Base-by-base conservation (phyloP, 2,329 filamentous ascomycete species). In the Exophiala viscosa region DNA sequence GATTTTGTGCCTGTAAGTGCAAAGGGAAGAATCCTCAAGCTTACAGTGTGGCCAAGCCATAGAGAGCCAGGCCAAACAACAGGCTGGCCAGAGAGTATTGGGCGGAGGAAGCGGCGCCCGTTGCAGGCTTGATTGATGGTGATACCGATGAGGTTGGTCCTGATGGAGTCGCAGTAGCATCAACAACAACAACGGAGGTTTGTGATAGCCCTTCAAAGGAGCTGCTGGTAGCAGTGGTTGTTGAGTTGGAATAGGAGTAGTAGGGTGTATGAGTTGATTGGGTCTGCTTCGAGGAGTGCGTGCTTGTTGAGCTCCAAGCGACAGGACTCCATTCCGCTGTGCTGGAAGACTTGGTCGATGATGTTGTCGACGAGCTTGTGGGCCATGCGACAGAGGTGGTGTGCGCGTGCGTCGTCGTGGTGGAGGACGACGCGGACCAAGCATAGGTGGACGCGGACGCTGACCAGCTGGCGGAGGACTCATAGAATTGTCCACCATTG, bases 361-460 rank as follows among this genome's bases (percentile, higher is more conserved):
- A 50, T 15, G 50, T 36, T 35, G 52, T 31, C 11, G 59, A 28
- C 23, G 23, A 28, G 23, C 23, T 28, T 7, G 23, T 28, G 23
- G 23, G 23, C 23, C 23, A 28, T 28, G 23, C 23, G 23, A 28
- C 23, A 28, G 23, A 5, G 5, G 23, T 28, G 23, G 23, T 28
- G 8, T 28, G 23, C 23, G 23, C 23, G 2, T 28, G 23, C 23
- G 23, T 4, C 8, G 23, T 28, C 8, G 23, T 47, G 8, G 57
- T 47, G 8, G 57, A 53, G 13, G 45, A 47, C 14, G 52, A 47
- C 11, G 36, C 31, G 13, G 15, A 33, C 11, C 31, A 33, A 9
- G 44, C 66, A 65, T 54, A 55, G 64, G 45, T 58, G 23, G 23
- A 28, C 23, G 23, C 8, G 23, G 23, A 28, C 23, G 23, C 23